Evolutionary conservation across 2,329 filamentous ascomycete species (phyloP).

Genomic region (Beauveria medogensis): DNA sequence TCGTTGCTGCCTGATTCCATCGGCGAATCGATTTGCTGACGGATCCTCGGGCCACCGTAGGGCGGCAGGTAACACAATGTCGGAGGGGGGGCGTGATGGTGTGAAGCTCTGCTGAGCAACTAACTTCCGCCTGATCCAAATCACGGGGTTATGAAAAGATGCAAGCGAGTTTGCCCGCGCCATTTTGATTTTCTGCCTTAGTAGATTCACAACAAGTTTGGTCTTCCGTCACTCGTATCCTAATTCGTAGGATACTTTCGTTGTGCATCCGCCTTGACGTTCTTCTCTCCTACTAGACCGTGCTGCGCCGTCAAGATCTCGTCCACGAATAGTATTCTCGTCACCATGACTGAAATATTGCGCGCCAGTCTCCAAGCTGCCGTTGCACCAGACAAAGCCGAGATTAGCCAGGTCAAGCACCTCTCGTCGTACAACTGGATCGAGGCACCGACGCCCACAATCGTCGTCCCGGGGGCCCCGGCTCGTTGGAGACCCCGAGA

Average conservation of each 20-base stretch:
- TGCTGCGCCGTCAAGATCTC: no score
- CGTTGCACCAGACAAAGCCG: conserved; percentile 13
- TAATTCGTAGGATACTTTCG: conserved; percentile 20
- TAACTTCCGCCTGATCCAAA: neutral
- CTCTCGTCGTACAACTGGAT: conserved; percentile 45
- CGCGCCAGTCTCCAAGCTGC: conserved; percentile 16
- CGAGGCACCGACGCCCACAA: conserved; percentile 30
- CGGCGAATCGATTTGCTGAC: neutral
- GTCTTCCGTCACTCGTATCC: conserved; percentile 7
- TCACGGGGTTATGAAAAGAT: neutral
- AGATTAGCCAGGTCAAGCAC: conserved; percentile 30
- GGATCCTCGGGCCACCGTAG: neutral
- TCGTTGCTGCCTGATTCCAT: neutral
- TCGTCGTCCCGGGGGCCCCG: conserved; percentile 36
- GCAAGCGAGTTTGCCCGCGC: neutral
- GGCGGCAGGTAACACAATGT: no score
- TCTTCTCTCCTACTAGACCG: no score
- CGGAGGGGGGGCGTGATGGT: no score
- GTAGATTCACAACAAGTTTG: no score
- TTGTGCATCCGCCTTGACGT: conserved; percentile 10
- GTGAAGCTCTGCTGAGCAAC: neutral
- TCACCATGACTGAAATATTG: conserved; percentile 14
- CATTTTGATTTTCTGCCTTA: no score
- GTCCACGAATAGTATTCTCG: neutral
- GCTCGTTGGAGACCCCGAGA: conserved; percentile 27